Evolutionary conservation across 73 alveolate species (phyloP), one percentile per base, ranked within the genome.

Genomic region (Paramecium caudatum): DNA sequence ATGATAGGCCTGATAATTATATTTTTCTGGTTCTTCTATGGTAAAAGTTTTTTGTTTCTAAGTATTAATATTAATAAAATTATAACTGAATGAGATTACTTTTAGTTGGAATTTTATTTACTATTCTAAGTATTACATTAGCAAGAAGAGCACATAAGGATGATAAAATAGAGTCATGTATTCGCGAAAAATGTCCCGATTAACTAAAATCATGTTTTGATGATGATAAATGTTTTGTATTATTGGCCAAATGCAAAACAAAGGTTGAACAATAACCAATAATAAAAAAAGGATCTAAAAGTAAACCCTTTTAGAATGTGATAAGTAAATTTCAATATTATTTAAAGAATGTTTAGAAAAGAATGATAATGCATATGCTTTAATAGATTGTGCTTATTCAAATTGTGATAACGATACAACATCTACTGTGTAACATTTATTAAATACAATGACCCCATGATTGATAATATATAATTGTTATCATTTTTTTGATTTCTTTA

Each of bases 1-100:
- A 55, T 55, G 80, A 55, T 55, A 55, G 80, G 80, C 80, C 80
- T 55, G 80, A 55, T 55, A 55, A 27, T 55, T 55, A 55, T 55
- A 19, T 43, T 55, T 27, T 55, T 55, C 45, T 55, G 46, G 23
- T 55, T 55, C 30, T 55, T 30, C 69, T 4, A 33, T 19, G 16
- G 34, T 48, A 19, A 33, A 33, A 8, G 69, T 33, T n/a, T 30
- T 19, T 48, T 48, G n/a, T n/a, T n/a, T n/a, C n/a, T 48, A 16
- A 16, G 16, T n/a, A 16, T 12, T 48, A 48, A 48, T 19, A 55
- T 55, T 55, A 17, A 55, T 27, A 27, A 55, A 27, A 48, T 19
- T 16, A 27, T 55, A 27, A 27, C 0, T 10, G 30, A 12, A 55
- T 55, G 80, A 55, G 70, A 49, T 49, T 1, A 21, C 25, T 21